Percentiles rank a stretch among this genome's conserved stretches.
Evolutionary conservation across 257 asterid species (phyloP).

Genomic region (Knoxia roxburghii): DNA sequence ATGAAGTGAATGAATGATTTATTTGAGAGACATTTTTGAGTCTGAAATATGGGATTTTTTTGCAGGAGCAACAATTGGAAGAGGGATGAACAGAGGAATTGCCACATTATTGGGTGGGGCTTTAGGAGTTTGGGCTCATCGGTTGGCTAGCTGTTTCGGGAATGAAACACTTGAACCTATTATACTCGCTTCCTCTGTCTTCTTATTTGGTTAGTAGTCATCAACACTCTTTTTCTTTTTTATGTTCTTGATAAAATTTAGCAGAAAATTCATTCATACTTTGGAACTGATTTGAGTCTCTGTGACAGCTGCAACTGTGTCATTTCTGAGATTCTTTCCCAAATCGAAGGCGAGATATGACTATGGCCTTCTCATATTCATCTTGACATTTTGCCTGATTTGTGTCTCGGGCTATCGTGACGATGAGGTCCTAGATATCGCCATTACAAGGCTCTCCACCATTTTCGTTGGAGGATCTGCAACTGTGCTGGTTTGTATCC

Average conservation of each 20-base stretch:
- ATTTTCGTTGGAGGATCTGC: conserved; percentile 49
- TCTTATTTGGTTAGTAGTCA: conserved; percentile 45
- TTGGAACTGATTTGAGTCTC: background rate
- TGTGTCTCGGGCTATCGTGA: conserved; percentile 57
- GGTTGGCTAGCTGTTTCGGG: conserved; percentile 36
- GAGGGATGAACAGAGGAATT: conserved; percentile 48
- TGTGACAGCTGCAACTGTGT: conserved; percentile 42
- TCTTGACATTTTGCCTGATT: conserved; percentile 27
- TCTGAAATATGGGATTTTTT: background rate
- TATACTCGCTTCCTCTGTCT: conserved; percentile 32
- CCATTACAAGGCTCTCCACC: conserved; percentile 49
- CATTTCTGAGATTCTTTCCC: conserved; percentile 54
- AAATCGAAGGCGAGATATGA: conserved; percentile 65
- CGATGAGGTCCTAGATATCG: conserved; percentile 48
- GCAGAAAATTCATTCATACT: no score
- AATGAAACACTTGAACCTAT: conserved; percentile 28
- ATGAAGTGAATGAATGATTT: no score
- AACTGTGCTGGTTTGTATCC: conserved; percentile 33
- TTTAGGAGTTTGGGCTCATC: conserved; percentile 44
- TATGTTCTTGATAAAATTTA: no score
- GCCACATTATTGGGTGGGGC: conserved; percentile 45
- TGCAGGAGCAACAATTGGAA: conserved; percentile 67
- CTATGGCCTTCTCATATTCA: conserved; percentile 56
- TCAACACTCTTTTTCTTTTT: no score
- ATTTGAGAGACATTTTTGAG: no score